Conservation (phyloP, 2,329 filamentous ascomycete species). For the Nigrograna mackinnonii region DNA sequence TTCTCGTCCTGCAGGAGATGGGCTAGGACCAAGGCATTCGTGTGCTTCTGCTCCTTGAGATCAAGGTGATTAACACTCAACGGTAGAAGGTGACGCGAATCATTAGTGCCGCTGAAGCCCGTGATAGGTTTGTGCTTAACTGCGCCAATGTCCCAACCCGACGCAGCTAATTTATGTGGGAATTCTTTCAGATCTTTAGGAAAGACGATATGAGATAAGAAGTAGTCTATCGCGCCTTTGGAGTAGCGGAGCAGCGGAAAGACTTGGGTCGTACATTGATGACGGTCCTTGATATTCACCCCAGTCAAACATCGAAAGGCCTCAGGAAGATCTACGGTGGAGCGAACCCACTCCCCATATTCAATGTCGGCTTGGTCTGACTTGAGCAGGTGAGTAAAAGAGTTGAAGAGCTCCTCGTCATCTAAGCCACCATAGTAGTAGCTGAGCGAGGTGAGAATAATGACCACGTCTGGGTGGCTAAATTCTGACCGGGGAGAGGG, state of each 20-base stretch:
- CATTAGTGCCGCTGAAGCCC: constrained; percentile 73
- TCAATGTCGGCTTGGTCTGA: constrained; percentile 58
- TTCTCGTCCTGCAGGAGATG: constrained; percentile 56
- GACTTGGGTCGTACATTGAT: constrained; percentile 51
- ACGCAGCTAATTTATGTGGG: constrained; percentile 63
- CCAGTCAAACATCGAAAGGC: constrained; percentile 44
- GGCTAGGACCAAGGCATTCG: constrained; percentile 68
- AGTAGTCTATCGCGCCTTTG: constrained; percentile 66
- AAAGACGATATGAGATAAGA: constrained; percentile 62
- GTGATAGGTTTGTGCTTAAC: constrained; percentile 55
- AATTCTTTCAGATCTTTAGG: constrained; percentile 66
- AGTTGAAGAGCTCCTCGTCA: constrained; percentile 53
- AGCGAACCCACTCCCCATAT: constrained; percentile 55
- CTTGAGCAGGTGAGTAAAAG: constrained; percentile 52
- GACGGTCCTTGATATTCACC: constrained; percentile 49
- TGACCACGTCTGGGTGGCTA: constrained; percentile 69
- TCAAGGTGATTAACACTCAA: constrained; percentile 61
- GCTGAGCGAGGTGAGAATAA: constrained; percentile 66
- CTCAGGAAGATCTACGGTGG: constrained; percentile 17
- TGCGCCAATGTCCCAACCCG: constrained; percentile 67
- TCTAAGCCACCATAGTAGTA: constrained; percentile 68
- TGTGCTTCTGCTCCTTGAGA: constrained; percentile 59
- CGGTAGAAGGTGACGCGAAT: constrained; percentile 63
- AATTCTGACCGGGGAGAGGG: constrained; percentile 67
- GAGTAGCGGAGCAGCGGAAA: constrained; percentile 59